These are phyloP conservation scores for Chrysanthemum makinoi DNA, from an alignment of 129 eudicot species.

Conservation along the genomic window DNA sequence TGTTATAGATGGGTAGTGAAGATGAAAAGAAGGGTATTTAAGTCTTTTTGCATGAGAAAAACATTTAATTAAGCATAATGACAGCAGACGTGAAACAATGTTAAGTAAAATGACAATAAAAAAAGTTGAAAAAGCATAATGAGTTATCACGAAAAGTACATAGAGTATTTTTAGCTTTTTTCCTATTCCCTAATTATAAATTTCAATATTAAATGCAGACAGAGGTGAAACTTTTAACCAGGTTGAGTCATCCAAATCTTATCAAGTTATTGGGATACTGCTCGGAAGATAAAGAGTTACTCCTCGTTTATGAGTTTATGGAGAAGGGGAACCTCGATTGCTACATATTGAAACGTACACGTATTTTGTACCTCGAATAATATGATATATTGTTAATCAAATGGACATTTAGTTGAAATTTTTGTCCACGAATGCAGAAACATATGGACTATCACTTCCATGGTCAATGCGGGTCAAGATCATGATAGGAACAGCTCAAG, in stretches of 20 bases:
- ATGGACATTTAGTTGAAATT: not conserved
- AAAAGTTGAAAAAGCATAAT: no score
- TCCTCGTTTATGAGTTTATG: conserved; percentile 44
- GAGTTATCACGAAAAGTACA: no score
- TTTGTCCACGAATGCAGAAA: conserved; percentile 18
- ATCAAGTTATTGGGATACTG: conserved; percentile 43
- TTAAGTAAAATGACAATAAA: no score
- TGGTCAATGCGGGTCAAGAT: conserved; percentile 37
- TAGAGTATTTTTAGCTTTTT: no score
- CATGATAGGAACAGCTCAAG: conserved; percentile 38
- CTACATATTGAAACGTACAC: conserved; percentile 34
- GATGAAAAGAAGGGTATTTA: no score
- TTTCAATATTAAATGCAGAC: conserved; percentile 33
- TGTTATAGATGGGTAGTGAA: no score
- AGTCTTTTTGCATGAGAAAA: no score
- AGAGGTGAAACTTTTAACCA: conserved; percentile 35
- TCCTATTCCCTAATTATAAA: not conserved
- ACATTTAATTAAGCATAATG: no score
- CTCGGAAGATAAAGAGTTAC: conserved; percentile 33
- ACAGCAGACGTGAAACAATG: no score
- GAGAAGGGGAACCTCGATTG: conserved; percentile 33
- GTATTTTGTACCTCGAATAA: not conserved
- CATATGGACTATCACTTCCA: conserved; percentile 21
- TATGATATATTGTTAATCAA: not conserved
- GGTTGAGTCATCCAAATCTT: conserved; percentile 39